Evolutionary conservation across 805 yeast genomes (phyloP), one percentile per base, ranked within the genome.

Genomic region (Teunomyces tritomae): DNA sequence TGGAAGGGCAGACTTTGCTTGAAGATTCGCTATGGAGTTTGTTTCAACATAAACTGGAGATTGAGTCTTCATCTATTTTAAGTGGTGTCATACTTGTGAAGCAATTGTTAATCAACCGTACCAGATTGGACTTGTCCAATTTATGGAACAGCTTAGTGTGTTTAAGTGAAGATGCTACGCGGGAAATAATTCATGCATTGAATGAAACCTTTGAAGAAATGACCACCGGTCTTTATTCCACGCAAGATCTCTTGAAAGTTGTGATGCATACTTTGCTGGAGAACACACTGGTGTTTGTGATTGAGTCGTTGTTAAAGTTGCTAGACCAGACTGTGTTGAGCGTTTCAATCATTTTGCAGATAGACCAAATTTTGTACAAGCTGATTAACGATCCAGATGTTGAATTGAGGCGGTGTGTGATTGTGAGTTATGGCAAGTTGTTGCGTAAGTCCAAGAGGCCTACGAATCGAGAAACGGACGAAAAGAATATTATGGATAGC

Each of bases 351-450:
- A 54, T 60, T 10, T 8, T 16, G 10, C 49, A 50, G 8, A 48
- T 75, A n/a, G 77, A 73, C 52, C 49, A 58, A 4, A 55, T 53
- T 1, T 48, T 76, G 9, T 54, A 53, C 40, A 53, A 53, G 17
- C 59, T 59, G 29, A 49, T 75, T 26, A 54, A 56, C 29, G 64
- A 70, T 45, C 57, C 56, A 2, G 60, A 61, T 16, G 71, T 76
- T 2, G 69, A 61, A 16, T 52, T 76, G 14, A 61, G 82, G 41
- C 64, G 73, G 46, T 50, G 57, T 28, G 70, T 67, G 4, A 59
- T 73, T 8, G 55, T 70, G 50, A 64, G 64, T 28, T 78, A 76
- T 53, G 73, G 79, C 1, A 63, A 58, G 36, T 44, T 68, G 29
- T 47, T 64, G 42, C 61, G 58, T 36, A 58, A 61, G 5, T 51